Base-by-base conservation (phyloP, 768 basidiomycete genomes). In the Lactarius tabidus region DNA sequence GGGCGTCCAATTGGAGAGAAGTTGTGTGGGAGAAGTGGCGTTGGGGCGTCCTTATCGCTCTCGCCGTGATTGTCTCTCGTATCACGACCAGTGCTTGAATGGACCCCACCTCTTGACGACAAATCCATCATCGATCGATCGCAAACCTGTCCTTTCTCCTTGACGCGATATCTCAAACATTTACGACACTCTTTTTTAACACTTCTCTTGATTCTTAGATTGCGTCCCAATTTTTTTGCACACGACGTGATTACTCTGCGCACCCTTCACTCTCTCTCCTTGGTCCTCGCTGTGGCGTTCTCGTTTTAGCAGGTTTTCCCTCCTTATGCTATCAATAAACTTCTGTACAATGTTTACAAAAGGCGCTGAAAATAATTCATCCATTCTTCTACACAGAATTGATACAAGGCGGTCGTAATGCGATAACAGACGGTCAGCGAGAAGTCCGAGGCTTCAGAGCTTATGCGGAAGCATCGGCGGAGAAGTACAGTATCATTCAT, bases 11-110 rank as follows among this genome's bases (percentile, higher is more conserved):
- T 3, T 86, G 86, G 84, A 82, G 87, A 57, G 81, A 84, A 65
- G 74, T 91, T 36, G 72, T 93, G 12, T 89, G 85, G 84, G 89
- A 93, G 73, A 91, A 91, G 72, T 93, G 91, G 91, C 80, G 89
- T 66, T 89, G 90, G 84, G 91, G 90, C 26, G 81, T 88, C 18
- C 73, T 93, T 66, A 87, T 93, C 62, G 88, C 85, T 7, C 75
- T 93, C 54, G 91, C 91, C 0, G 85, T 93, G 26, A 75, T 93
- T 58, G 84, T 93, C 14, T 91, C 90, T 36, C 82, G 89, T 68
- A 80, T 93, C 68, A 89, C 90, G 31, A 84, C 88, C 33, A 78
- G 60, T 28, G 31, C 45, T 29, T 67, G 62, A 66, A 23, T 48
- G 20, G 18, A 15, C 26, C 26, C 4, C 31, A 38, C 63, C 35